Conservation (phyloP, 148 eudicot genomes). For the Fagopyrum esculentum region DNA sequence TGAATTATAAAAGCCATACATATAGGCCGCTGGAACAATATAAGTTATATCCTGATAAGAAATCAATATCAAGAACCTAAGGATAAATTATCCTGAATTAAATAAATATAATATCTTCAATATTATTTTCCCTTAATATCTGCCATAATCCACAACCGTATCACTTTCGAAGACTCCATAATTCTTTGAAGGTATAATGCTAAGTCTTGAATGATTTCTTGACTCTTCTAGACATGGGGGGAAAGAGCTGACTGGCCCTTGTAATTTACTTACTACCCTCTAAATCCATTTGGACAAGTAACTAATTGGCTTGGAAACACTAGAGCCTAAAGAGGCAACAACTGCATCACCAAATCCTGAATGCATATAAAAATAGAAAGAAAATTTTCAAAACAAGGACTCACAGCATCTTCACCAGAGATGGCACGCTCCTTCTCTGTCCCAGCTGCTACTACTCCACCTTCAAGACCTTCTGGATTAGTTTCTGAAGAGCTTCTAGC, state of each 20-base stretch:
- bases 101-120: too few species aligned
- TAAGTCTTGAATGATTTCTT: too few species aligned
- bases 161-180: not conserved
- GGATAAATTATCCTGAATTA: too few species aligned
- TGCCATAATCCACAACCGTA: too few species aligned
- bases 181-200: not conserved
- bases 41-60: too few species aligned
- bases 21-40: too few species aligned
- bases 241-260: not conserved
- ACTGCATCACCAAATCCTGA: not conserved
- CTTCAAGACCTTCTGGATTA: conserved; percentile 34
- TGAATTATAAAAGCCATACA: too few species aligned
- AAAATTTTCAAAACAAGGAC: conserved; percentile 15
- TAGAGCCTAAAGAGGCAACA: not conserved
- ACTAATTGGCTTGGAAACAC: not conserved
- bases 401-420: conserved; percentile 80
- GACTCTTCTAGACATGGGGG: not conserved
- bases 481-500: conserved; percentile 22
- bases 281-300: not conserved
- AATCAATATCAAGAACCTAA: too few species aligned
- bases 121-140: too few species aligned
- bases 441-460: conserved; percentile 57
- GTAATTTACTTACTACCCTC: not conserved
- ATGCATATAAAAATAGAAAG: not conserved
- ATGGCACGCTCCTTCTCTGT: conserved; percentile 61